A percentile compares a stretch with the other conserved stretches of the same genome.
Conservation (phyloP, 805 yeast genomes). For the Komagataella populi region DNA sequence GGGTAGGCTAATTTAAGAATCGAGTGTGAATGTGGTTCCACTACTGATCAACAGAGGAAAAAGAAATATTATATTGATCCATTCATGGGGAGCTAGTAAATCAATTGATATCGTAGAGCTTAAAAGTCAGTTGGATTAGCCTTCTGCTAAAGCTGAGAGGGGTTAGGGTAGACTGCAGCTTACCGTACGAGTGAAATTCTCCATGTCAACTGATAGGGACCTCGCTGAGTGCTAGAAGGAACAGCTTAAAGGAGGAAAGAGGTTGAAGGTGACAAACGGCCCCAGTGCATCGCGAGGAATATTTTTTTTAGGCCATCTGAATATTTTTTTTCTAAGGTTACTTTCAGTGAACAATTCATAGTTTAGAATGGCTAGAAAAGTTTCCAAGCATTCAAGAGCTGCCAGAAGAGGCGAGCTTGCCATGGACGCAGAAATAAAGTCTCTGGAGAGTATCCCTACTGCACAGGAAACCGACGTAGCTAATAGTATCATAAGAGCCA, state of each 20-base stretch:
- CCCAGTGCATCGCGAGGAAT: neutral
- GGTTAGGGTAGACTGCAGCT: too few relatives aligned
- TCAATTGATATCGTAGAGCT: neutral
- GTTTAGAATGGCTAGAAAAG: slow-evolving; percentile 1
- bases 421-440: slow-evolving; percentile 1
- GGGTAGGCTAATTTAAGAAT: neutral
- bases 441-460: neutral
- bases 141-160: neutral
- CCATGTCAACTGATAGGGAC: too few relatives aligned
- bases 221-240: neutral
- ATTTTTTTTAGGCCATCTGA: neutral
- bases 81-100: too few relatives aligned
- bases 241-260: neutral
- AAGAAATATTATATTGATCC: neutral
- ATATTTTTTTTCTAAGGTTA: neutral
- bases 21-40: neutral
- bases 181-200: too few relatives aligned
- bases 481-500: neutral
- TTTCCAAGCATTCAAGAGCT: slow-evolving; percentile 1
- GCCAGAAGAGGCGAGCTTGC: slow-evolving; percentile 1
- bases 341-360: neutral
- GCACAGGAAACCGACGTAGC: neutral
- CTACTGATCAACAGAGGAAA: neutral
- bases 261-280: neutral
- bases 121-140: neutral